A percentile compares a stretch with the other conserved stretches of the same genome.
Evolutionary conservation across 148 eudicot genomes (phyloP).

Genomic region (Rhododendron molle): DNA sequence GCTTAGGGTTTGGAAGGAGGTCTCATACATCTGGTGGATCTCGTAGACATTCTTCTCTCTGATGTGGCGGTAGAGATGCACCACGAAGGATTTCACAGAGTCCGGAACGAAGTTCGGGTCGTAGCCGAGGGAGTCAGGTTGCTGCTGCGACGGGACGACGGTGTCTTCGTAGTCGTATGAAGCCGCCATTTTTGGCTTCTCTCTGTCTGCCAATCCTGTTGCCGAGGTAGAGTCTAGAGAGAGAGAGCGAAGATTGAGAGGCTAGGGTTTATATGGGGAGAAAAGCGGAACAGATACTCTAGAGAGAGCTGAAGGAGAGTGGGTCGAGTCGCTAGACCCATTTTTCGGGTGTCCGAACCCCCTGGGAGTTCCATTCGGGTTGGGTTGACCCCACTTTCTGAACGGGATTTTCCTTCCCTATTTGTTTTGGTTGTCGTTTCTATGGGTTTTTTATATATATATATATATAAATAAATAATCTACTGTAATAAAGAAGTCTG

Average conservation of each 20-base stretch:
- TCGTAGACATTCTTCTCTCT: conserved; percentile 95
- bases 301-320: too few relatives aligned
- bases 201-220: not conserved
- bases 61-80: conserved; percentile 86
- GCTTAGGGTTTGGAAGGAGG: conserved; percentile 71
- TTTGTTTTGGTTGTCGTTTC: too few relatives aligned
- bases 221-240: not conserved
- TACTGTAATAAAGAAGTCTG: too few relatives aligned
- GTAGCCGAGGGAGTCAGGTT: conserved; percentile 25
- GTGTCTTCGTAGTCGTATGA: conserved; percentile 44
- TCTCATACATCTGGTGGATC: conserved; percentile 97
- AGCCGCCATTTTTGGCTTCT: conserved; percentile 47
- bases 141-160: conserved; percentile 6
- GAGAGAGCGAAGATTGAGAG: not conserved
- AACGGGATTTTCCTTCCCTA: too few relatives aligned
- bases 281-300: too few relatives aligned
- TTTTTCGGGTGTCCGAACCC: too few relatives aligned
- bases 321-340: too few relatives aligned
- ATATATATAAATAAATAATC: too few relatives aligned
- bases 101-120: conserved; percentile 94
- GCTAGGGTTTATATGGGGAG: too few relatives aligned
- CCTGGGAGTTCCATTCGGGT: too few relatives aligned
- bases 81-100: conserved; percentile 88
- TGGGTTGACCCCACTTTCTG: too few relatives aligned
- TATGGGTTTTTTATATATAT: too few relatives aligned